Conservation (phyloP, 768 basidiomycete genomes). For the Kwoniella dendrophila region DNA sequence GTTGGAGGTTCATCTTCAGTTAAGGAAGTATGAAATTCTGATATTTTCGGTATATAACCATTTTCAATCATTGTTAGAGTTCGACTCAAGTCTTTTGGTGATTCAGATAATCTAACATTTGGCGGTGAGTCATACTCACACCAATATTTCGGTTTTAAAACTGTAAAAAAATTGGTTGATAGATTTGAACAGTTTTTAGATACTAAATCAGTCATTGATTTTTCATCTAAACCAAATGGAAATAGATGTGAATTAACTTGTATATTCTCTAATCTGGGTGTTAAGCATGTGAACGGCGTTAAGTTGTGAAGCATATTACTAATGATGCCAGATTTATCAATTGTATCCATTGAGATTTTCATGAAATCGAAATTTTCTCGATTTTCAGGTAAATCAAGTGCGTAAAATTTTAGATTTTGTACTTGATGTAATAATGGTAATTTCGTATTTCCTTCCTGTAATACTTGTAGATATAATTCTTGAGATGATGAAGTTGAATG, state of each 20-base stretch:
- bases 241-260: background rate
- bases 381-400: background rate
- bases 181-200: background rate
- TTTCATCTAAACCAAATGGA: background rate
- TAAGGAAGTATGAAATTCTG: conserved; percentile 4
- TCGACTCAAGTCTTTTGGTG: background rate
- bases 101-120: background rate
- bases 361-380: background rate
- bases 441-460: conserved; percentile 8
- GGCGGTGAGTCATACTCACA: conserved; percentile 2
- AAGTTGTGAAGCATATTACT: background rate
- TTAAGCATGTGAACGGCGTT: background rate
- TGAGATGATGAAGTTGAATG: background rate
- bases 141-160: background rate
- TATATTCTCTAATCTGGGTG: background rate
- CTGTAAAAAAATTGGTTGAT: background rate
- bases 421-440: conserved; percentile 6
- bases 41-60: background rate
- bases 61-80: background rate
- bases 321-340: background rate
- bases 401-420: background rate
- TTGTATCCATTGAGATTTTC: background rate
- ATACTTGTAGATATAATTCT: background rate
- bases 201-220: background rate
- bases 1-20: conserved; percentile 1